Conservation (phyloP, 106 monocot species). For the Allium fistulosum region DNA sequence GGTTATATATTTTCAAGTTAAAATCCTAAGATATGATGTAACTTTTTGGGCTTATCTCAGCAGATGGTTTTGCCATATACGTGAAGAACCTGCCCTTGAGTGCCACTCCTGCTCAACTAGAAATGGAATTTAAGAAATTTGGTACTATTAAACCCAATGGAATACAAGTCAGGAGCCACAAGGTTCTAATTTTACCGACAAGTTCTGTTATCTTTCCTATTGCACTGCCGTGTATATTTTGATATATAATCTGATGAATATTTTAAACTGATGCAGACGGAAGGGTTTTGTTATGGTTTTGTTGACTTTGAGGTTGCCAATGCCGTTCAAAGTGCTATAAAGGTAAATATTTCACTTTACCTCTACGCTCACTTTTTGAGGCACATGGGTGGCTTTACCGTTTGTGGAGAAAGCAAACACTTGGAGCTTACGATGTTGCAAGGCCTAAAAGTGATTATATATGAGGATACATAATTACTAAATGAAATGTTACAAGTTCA, state of each 20-base stretch:
- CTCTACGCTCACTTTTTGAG: too few species aligned
- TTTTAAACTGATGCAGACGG: slow-evolving; percentile 25
- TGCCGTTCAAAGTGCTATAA: slow-evolving; percentile 59
- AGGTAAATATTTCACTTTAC: slow-evolving; percentile 24
- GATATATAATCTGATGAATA: not conserved
- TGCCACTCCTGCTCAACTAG: slow-evolving; percentile 45
- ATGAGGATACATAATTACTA: too few species aligned
- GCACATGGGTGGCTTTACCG: too few species aligned
- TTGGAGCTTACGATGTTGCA: too few species aligned
- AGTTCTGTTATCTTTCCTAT: too few species aligned
- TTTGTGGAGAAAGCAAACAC: too few species aligned
- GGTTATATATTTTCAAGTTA: not conserved
- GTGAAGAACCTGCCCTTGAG: slow-evolving; percentile 49
- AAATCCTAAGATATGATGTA: not conserved
- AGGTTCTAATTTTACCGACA: slow-evolving; percentile 15
- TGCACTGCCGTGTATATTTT: not conserved
- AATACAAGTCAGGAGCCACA: slow-evolving; percentile 60
- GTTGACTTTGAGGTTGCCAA: slow-evolving; percentile 60
- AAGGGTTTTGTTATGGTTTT: slow-evolving; percentile 76
- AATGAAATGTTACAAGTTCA: too few species aligned
- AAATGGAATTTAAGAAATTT: slow-evolving; percentile 64
- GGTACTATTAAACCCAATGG: slow-evolving; percentile 57
- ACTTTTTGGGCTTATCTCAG: slow-evolving; percentile 10
- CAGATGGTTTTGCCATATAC: slow-evolving; percentile 51
- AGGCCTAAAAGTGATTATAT: too few species aligned